Base-by-base conservation (phyloP, 495 filamentous ascomycete genomes). In the Diplogelasinospora grovesii region DNA sequence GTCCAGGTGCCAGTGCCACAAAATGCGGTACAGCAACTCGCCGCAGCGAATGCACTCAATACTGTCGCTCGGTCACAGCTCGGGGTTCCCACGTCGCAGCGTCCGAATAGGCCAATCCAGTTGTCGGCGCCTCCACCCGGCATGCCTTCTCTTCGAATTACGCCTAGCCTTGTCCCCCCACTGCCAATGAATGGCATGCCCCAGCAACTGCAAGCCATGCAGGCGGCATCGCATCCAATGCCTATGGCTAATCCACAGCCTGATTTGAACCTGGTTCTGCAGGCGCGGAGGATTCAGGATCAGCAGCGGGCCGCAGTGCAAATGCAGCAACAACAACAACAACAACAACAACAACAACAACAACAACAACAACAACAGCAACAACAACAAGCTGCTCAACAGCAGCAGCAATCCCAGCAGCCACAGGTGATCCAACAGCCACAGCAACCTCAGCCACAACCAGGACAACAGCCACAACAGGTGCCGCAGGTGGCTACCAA, bases 131-230 rank as follows among this genome's bases (percentile, higher is more conserved):
- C 68, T 8, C 54, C 66, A 5, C 70, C 67, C 29, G 64, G 61
- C 5, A 54, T 61, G 11, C 46, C 59, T 4, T 54, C 59, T 31
- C 50, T 65, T 29, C 53, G 61, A 43, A 53, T 75, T 50, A 41
- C 49, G 45, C 59, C 57, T 32, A 70, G 39, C 56, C 75, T 64
- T 48, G 83, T 64, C 48, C 75, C 48, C 39, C 71, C 43, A 63
- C 74, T 83, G 59, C 71, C 71, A 19, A 76, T 83, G 68, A 80
- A 82, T 50, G 77, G 78, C 51, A 70, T 89, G 45, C 79, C 82
- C 31, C 85, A 81, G 28, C 86, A 93, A 69, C 80, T 82, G 33
- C 69, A 65, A 54, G 70, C 59, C 39, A 70, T 73, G 50, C 77
- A 67, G 57, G 79, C 64, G n/a, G n/a, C n/a, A n/a, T n/a, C n/a